Conservation (phyloP, 345 rosid species). For the Conringia planisiliqua region DNA sequence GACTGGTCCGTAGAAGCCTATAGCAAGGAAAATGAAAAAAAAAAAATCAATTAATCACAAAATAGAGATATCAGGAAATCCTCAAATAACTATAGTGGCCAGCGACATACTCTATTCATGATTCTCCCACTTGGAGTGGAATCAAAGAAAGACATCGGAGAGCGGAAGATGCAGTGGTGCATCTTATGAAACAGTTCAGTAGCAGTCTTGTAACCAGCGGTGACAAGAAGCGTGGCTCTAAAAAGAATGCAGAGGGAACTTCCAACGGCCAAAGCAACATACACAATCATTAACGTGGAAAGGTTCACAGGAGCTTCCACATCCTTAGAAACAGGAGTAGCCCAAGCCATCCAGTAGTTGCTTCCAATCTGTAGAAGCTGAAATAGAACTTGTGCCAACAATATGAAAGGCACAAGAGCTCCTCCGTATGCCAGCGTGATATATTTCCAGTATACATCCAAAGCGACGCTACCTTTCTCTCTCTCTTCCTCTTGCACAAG, state of each 20-base stretch:
- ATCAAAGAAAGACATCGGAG: slow-evolving; percentile 85
- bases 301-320: slow-evolving; percentile 47
- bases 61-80: background rate
- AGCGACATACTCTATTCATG: slow-evolving; percentile 52
- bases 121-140: slow-evolving; percentile 81
- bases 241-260: slow-evolving; percentile 57
- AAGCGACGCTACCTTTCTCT: slow-evolving; percentile 72
- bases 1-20: slow-evolving; percentile 90
- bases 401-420: slow-evolving; percentile 64
- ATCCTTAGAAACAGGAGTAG: slow-evolving; percentile 57
- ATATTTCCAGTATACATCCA: slow-evolving; percentile 60
- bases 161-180: slow-evolving; percentile 62
- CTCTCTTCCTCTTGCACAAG: slow-evolving; percentile 82
- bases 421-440: slow-evolving; percentile 67
- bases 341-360: slow-evolving; percentile 93
- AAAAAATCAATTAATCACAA: background rate
- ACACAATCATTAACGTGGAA: slow-evolving; percentile 51
- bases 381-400: slow-evolving; percentile 59
- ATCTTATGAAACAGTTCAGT: slow-evolving; percentile 63
- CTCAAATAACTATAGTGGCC: background rate
- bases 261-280: slow-evolving; percentile 50
- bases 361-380: slow-evolving; percentile 74
- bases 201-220: slow-evolving; percentile 67
- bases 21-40: background rate
- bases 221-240: slow-evolving; percentile 51